Base-by-base conservation (phyloP, 2,329 filamentous ascomycete genomes). In the Ophiostoma quercus region DNA sequence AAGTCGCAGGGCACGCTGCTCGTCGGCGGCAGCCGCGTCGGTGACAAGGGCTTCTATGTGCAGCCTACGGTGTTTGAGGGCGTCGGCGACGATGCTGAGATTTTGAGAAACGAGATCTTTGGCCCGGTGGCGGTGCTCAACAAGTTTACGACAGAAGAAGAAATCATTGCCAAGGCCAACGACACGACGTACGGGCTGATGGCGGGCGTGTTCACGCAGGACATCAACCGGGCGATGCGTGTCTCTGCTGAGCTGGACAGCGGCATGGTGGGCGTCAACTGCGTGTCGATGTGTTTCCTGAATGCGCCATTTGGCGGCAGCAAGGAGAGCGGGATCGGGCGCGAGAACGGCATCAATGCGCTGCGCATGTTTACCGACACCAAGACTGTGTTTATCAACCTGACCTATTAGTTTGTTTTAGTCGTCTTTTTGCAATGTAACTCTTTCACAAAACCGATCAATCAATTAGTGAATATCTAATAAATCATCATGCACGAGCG, bases 221-320 rank as follows among this genome's bases (percentile, higher is more conserved):
- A 91, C 75, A 85, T 91, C 74, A 85, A 85, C 74, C 85, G 84
- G 73, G 89, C 87, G 2, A 84, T 86, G 75, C 81, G 84, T 0
- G 78, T 87, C 2, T 80, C 83, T 1, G 79, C 82, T 2, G 80
- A 82, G 66, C 80, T 92, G 65, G 87, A 91, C 77, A 84, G 86
- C 14, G 89, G 89, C 39, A 90, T 90, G 84, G 88, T 91, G 3
- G 90, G 88, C 80, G 85, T 91, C 76, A 91, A 91, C 73, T 79
- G 78, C 65, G 75, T 81, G 66, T 79, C 77, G 69, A 72, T 79
- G 22, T 75, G 77, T 70, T 80, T 81, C 70, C 73, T 81, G 57
- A 76, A 70, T 4, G 77, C 79, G 2, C 83, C 84, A 0, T 85
- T 85, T 73, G 83, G 84, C 39, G 84, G 84, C 8, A 79, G 73